Percentiles rank a stretch among this genome's conserved stretches.
phyloP scores from a whole-genome alignment of 2,329 filamentous ascomycete species.

The Thyridium curvatum region DNA sequence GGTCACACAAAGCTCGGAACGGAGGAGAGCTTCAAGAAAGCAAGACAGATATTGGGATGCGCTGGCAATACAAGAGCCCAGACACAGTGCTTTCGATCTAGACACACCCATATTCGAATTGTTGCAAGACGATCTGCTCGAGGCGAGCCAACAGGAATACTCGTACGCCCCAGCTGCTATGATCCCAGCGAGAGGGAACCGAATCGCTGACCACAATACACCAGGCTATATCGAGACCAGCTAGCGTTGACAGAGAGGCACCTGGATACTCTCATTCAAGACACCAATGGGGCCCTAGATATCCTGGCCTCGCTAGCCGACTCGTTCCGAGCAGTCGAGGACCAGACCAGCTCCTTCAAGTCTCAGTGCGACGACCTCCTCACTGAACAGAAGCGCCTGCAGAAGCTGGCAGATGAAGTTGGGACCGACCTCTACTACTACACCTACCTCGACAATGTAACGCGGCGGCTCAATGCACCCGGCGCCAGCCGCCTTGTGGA shows the following conservation, averaged over 20 bases:
- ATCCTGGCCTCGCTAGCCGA: slow-evolving; percentile 73
- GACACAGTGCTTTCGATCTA: too few species aligned
- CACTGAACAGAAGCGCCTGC: slow-evolving; percentile 71
- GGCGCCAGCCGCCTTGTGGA: slow-evolving; percentile 83
- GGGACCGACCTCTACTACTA: slow-evolving; percentile 92
- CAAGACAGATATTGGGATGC: slow-evolving; percentile 41
- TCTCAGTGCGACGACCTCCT: slow-evolving; percentile 86
- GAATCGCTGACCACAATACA: slow-evolving; percentile 17
- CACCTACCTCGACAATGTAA: slow-evolving; percentile 85
- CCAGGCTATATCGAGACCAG: slow-evolving; percentile 72
- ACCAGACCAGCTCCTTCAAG: slow-evolving; percentile 89
- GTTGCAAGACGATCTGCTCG: slow-evolving; percentile 63
- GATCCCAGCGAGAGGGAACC: too few species aligned
- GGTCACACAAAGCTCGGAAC: slow-evolving; percentile 28
- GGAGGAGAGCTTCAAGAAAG: slow-evolving; percentile 20
- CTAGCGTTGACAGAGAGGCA: slow-evolving; percentile 72
- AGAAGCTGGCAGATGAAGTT: slow-evolving; percentile 75
- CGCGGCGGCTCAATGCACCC: slow-evolving; percentile 83
- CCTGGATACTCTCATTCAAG: slow-evolving; percentile 69
- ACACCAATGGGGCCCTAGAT: slow-evolving; percentile 69
- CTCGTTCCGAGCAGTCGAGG: slow-evolving; percentile 82
- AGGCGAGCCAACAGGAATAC: slow-evolving; percentile 82
- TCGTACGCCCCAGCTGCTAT: slow-evolving; percentile 46
- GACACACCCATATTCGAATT: slow-evolving; percentile 37
- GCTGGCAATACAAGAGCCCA: slow-evolving; percentile 30